Percentiles rank a stretch among this genome's conserved stretches.
These are phyloP conservation scores for Aspergillus hancockii DNA, from an alignment of 495 filamentous ascomycete genomes.

Conservation along the genomic window DNA sequence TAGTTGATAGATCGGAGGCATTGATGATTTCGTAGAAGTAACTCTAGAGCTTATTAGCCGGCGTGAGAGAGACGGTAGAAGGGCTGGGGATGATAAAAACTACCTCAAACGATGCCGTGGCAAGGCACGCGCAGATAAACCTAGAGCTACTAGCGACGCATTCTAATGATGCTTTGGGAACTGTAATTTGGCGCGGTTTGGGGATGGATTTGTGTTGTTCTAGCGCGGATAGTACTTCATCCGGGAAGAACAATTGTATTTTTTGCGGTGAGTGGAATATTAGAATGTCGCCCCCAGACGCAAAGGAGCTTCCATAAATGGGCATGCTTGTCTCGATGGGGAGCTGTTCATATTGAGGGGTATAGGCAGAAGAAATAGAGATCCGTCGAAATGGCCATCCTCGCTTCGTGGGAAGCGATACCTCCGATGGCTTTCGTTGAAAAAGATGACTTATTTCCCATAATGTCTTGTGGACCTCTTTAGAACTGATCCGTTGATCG, in stretches of 20 bases:
- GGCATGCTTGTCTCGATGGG: neutral
- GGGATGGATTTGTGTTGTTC: neutral
- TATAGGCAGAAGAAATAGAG: neutral
- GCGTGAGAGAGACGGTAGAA: neutral
- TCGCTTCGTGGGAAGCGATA: neutral
- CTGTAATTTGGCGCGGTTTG: neutral
- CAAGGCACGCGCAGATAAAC: conserved; percentile 12
- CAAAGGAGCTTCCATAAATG: conserved; percentile 11
- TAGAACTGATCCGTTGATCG: conserved; percentile 5
- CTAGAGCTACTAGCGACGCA: conserved; percentile 18
- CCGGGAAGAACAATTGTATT: conserved; percentile 7
- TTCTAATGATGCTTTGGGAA: conserved; percentile 8
- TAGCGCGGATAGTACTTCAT: neutral
- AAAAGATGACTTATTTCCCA: conserved; percentile 9
- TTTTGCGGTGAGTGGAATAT: conserved; percentile 12
- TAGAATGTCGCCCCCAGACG: conserved; percentile 13
- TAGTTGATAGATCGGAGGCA: neutral
- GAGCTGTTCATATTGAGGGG: neutral
- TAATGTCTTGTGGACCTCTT: conserved; percentile 11
- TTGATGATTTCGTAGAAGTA: conserved; percentile 12
- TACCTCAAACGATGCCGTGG: conserved; percentile 15
- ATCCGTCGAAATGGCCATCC: neutral
- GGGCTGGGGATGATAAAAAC: neutral
- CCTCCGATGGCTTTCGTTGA: neutral
- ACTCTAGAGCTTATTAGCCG: conserved; percentile 6